These are phyloP conservation scores for Scenedesmus sp. DNA, from an alignment of 163 green algal species.

Conservation along the genomic window DNA sequence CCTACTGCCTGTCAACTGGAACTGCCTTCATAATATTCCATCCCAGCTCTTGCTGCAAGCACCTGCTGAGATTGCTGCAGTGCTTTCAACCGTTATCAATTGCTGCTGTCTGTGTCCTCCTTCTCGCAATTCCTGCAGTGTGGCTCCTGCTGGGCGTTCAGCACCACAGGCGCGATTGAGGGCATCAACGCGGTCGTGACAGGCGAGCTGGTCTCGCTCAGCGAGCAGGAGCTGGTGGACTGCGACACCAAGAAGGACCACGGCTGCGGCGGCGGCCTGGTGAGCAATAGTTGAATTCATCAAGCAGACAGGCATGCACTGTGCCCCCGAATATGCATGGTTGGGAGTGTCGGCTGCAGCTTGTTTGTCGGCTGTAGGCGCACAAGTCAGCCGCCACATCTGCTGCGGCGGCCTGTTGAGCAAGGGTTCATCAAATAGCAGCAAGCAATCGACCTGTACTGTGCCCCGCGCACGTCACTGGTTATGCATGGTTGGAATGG, in stretches of 20 bases:
- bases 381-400: too few relatives aligned
- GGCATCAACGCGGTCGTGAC: conserved; percentile 89
- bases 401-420: too few relatives aligned
- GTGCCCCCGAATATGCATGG: too few relatives aligned
- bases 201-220: conserved; percentile 85
- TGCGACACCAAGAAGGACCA: conserved; percentile 80
- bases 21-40: not conserved
- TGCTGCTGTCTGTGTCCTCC: not conserved
- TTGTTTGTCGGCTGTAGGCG: too few relatives aligned
- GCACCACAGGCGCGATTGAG: conserved; percentile 90
- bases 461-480: too few relatives aligned
- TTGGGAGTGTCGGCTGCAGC: too few relatives aligned
- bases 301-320: too few relatives aligned
- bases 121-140: conserved; percentile 31
- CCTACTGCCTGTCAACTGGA: not conserved
- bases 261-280: conserved; percentile 35
- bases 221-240: conserved; percentile 96
- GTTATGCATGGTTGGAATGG: too few relatives aligned
- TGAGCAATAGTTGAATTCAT: not conserved
- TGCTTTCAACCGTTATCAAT: not conserved
- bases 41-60: not conserved
- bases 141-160: conserved; percentile 86
- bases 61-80: conserved; percentile 2
- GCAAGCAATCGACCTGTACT: too few relatives aligned
- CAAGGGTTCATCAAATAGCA: too few relatives aligned